phyloP scores from a whole-genome alignment of 495 filamentous ascomycete species.

The Lentithecium fluviatile region DNA sequence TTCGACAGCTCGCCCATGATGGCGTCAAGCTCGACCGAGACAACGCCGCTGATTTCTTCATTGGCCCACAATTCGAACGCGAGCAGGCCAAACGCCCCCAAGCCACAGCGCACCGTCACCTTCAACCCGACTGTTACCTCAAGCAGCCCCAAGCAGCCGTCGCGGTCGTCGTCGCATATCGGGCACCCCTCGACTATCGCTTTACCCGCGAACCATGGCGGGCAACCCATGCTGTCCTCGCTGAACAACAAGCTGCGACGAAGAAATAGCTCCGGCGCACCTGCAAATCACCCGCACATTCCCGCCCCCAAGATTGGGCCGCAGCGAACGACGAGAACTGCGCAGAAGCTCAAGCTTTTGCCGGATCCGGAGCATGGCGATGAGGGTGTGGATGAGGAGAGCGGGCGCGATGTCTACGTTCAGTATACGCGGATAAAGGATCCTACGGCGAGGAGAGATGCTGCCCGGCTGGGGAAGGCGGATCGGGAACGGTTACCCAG shows the following conservation, averaged over 20 bases:
- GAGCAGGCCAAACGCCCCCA: conserved; percentile 26
- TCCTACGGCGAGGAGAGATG: conserved; percentile 87
- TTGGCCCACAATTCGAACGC: conserved; percentile 15
- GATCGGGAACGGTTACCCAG: conserved; percentile 83
- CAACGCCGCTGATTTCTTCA: conserved; percentile 38
- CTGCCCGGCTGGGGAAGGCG: conserved; percentile 87
- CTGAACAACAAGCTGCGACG: conserved; percentile 84
- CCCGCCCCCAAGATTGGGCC: conserved; percentile 79
- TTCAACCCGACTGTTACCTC: conserved; percentile 67
- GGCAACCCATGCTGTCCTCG: conserved; percentile 69
- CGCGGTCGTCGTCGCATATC: conserved; percentile 46
- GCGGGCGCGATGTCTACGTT: conserved; percentile 91
- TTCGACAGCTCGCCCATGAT: conserved; percentile 5
- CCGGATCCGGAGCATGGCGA: conserved; percentile 84
- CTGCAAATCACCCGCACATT: conserved; percentile 48
- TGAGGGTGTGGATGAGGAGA: conserved; percentile 76
- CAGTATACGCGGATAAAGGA: conserved; percentile 96
- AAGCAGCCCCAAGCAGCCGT: conserved; percentile 45
- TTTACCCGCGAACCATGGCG: conserved; percentile 40
- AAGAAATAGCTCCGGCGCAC: conserved; percentile 76
- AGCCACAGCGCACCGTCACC: conserved; percentile 58
- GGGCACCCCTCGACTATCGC: conserved; percentile 36
- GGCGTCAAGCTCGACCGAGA: conserved; percentile 35
- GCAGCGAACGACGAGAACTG: conserved; percentile 89
- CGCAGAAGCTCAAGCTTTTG: conserved; percentile 92